Percentiles rank a stretch among this genome's conserved stretches.
These are phyloP conservation scores for Rhizoctonia solani DNA, from an alignment of 1,284 basidiomycete species.

Conservation along the genomic window DNA sequence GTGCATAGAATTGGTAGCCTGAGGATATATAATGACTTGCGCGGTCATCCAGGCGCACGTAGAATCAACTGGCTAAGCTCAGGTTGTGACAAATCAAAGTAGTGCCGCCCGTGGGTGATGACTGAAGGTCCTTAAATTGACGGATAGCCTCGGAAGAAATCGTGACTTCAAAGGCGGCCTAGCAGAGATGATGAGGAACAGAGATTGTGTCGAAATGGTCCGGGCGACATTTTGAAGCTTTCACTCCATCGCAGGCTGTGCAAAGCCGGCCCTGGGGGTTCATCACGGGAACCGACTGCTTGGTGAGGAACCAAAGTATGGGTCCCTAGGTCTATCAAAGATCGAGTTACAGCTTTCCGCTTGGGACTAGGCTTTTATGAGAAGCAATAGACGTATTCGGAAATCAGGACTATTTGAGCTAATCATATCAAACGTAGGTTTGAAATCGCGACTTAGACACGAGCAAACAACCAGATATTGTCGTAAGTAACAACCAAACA, in stretches of 20 bases:
- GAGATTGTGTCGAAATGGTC: constrained; percentile 8
- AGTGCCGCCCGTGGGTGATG: constrained; percentile 1
- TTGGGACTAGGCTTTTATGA: background rate
- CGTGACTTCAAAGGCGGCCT: no score
- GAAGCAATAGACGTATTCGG: background rate
- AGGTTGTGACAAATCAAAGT: constrained; percentile 11
- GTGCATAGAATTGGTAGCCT: constrained; percentile 17
- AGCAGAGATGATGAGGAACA: constrained; percentile 4
- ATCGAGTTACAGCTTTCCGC: constrained; percentile 14
- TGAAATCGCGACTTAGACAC: background rate
- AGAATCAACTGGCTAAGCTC: constrained; percentile 12
- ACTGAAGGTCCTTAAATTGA: background rate
- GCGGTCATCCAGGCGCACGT: constrained; percentile 30
- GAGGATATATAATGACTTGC: constrained; percentile 21
- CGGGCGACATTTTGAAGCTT: constrained; percentile 27
- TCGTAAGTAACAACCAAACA: no score
- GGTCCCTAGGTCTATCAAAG: constrained; percentile 30
- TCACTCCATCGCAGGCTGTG: constrained; percentile 25
- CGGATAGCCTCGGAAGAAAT: constrained; percentile 6
- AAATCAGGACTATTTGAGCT: background rate
- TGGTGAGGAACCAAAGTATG: constrained; percentile 16
- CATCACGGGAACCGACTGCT: constrained; percentile 8
- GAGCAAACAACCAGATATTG: no score
- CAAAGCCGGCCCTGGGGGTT: constrained; percentile 8
- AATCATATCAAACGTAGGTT: background rate